phyloP scores from a whole-genome alignment of 352 stramenopile species.

The Phytophthora meadii region DNA sequence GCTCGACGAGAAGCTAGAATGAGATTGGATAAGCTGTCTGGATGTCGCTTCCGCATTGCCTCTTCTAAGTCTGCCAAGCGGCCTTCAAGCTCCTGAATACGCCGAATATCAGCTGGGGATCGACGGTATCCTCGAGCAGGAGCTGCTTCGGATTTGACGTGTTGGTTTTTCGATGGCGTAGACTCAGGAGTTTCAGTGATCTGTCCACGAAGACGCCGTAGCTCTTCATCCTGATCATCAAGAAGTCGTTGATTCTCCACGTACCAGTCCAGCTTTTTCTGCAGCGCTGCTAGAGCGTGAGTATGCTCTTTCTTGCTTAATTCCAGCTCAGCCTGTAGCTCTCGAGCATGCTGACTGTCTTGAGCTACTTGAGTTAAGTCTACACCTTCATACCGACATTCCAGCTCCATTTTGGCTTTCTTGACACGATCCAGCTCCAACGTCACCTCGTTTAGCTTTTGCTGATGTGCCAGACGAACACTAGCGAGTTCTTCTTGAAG shows the following conservation, averaged over 20 bases:
- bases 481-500: conserved; percentile 70
- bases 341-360: conserved; percentile 54
- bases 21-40: conserved; percentile 81
- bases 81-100: conserved; percentile 79
- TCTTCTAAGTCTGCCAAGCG: conserved; percentile 75
- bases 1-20: conserved; percentile 75
- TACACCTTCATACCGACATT: conserved; percentile 81
- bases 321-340: conserved; percentile 54
- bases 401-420: conserved; percentile 81
- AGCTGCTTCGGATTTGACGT: conserved; percentile 11
- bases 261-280: conserved; percentile 90
- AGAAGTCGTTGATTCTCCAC: conserved; percentile 83
- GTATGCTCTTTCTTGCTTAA: conserved; percentile 58
- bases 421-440: conserved; percentile 79
- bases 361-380: conserved; percentile 64
- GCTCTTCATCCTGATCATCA: conserved; percentile 76
- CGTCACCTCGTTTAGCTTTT: conserved; percentile 72
- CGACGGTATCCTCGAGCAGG: conserved; percentile 31
- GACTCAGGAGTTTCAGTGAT: conserved; percentile 8
- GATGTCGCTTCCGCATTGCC: conserved; percentile 77
- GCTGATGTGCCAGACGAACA: conserved; percentile 42
- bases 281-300: conserved; percentile 53
- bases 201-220: conserved; percentile 44
- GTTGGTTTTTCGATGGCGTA: conserved; percentile 27
- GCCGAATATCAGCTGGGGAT: conserved; percentile 64